Conservation (phyloP, 225 moss, liverwort and hornwort species). For the Climacium dendroides region DNA sequence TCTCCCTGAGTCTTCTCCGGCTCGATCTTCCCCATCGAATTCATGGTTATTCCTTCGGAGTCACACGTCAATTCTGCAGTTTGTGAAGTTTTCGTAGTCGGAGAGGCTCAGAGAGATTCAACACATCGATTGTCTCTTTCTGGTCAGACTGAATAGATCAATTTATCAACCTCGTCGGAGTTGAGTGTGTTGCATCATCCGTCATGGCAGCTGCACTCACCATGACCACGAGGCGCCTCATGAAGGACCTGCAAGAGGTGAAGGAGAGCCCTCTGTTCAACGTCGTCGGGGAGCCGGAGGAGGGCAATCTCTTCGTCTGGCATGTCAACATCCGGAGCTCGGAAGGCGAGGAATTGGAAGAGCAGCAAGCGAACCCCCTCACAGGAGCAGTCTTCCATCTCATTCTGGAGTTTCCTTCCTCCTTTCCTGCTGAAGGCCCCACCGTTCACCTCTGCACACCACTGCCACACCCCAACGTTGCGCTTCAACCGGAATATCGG, state of each 20-base stretch:
- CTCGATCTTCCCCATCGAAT: neutral
- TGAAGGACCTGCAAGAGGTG: conserved; percentile 2
- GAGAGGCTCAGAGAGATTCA: neutral
- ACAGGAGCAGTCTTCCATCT: neutral
- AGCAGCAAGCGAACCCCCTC: neutral
- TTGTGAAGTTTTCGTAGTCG: neutral
- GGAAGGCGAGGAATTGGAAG: neutral
- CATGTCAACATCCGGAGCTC: neutral
- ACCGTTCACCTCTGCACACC: neutral
- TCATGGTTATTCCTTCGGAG: neutral
- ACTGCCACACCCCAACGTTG: neutral
- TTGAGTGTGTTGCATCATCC: neutral
- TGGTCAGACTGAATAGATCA: neutral
- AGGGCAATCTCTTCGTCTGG: neutral
- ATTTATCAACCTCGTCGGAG: neutral
- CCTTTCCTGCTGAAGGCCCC: neutral
- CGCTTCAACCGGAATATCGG: neutral
- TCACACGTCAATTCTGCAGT: neutral
- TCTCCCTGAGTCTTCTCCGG: neutral
- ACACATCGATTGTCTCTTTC: neutral
- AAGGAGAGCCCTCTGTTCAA: neutral
- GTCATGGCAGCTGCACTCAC: neutral
- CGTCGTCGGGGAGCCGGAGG: neutral
- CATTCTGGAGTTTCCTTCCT: neutral
- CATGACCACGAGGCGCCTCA: neutral